Evolutionary conservation across 495 filamentous ascomycete species (phyloP).

Genomic region (Echria macrotheca): DNA sequence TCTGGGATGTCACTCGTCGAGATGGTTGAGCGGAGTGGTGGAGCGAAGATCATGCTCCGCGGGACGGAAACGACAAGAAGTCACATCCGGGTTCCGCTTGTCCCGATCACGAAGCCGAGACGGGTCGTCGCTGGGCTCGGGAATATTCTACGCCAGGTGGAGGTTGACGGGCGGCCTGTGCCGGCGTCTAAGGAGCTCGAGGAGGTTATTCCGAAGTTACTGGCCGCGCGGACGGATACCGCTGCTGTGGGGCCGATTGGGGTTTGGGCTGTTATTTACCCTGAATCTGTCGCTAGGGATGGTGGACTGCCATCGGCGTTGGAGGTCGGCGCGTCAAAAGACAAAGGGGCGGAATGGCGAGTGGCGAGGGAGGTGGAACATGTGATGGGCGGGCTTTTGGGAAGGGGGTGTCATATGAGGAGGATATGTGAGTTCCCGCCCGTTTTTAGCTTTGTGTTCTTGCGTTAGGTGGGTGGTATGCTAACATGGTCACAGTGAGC

Average conservation of each 20-base stretch:
- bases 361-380: neutral
- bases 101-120: constrained; percentile 60
- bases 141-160: constrained; percentile 71
- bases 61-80: too few relatives aligned
- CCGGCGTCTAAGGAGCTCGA: constrained; percentile 79
- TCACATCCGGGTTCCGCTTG: constrained; percentile 45
- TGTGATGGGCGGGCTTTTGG: constrained; percentile 23
- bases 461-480: too few relatives aligned
- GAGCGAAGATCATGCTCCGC: too few relatives aligned
- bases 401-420: constrained; percentile 51
- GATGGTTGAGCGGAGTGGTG: constrained; percentile 3
- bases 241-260: constrained; percentile 44
- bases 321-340: neutral
- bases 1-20: too few relatives aligned
- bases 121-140: constrained; percentile 65
- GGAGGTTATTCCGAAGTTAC: constrained; percentile 53
- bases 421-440: constrained; percentile 47
- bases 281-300: constrained; percentile 20
- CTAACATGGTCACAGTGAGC: constrained; percentile 50
- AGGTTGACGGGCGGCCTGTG: constrained; percentile 42
- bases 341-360: neutral
- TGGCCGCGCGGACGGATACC: constrained; percentile 21
- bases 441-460: neutral
- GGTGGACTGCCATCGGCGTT: neutral
- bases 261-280: constrained; percentile 73